Percentiles rank a stretch among this genome's conserved stretches.
phyloP scores from a whole-genome alignment of 1,284 basidiomycete species.

The Leccinum subspadiceum region DNA sequence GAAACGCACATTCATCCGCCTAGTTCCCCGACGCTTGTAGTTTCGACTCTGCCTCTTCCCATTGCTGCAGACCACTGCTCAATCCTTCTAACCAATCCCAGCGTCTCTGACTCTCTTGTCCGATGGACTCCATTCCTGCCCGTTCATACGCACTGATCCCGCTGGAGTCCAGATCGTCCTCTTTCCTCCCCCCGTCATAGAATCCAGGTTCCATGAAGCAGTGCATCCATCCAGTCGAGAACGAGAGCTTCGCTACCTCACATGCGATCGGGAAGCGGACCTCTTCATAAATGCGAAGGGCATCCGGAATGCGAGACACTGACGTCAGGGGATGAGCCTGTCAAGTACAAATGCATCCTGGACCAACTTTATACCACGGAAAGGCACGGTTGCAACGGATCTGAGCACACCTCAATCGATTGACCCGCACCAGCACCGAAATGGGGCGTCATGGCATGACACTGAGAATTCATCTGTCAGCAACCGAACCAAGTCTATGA shows the following conservation, averaged over 20 bases:
- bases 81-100: neutral
- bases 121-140: conserved; percentile 13
- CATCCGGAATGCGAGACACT: conserved; percentile 16
- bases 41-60: conserved; percentile 12
- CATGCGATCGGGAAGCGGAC: conserved; percentile 26
- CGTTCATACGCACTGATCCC: conserved; percentile 16
- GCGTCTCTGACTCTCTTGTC: too few relatives aligned
- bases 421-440: conserved; percentile 31
- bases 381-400: neutral
- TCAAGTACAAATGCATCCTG: conserved; percentile 39
- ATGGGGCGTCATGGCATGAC: conserved; percentile 33
- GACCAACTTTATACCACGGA: neutral
- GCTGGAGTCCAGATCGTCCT: conserved; percentile 10
- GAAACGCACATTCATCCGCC: too few relatives aligned
- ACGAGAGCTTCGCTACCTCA: conserved; percentile 10
- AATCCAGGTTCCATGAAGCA: conserved; percentile 14
- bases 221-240: conserved; percentile 13
- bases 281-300: conserved; percentile 32
- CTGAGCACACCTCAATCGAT: conserved; percentile 31
- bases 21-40: neutral
- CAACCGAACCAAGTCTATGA: fast-evolving
- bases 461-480: conserved; percentile 11
- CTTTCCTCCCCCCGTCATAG: conserved; percentile 21
- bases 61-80: neutral
- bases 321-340: conserved; percentile 25